These are phyloP conservation scores for Hyaloperonospora brassicae DNA, from an alignment of 352 stramenopile species.

Conservation along the genomic window DNA sequence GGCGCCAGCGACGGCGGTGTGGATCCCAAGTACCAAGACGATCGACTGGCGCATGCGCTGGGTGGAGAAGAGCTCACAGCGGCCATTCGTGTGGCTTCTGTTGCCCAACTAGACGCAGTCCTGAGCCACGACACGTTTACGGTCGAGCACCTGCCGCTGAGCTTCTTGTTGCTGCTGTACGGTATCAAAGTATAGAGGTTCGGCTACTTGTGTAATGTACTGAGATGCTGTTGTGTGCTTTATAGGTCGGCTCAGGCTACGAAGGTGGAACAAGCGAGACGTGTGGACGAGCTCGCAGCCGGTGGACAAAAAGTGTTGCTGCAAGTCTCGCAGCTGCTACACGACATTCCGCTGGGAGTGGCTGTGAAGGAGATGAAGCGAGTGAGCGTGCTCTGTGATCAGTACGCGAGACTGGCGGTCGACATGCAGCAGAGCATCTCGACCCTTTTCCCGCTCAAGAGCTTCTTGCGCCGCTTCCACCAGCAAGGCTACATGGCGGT, in stretches of 20 bases:
- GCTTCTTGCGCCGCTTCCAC: slow-evolving; percentile 56
- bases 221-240: neutral
- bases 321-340: slow-evolving; percentile 50
- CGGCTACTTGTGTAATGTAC: neutral
- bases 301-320: slow-evolving; percentile 23
- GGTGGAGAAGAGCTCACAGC: slow-evolving; percentile 34
- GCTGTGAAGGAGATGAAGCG: slow-evolving; percentile 53
- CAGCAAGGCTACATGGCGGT: slow-evolving; percentile 44
- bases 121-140: slow-evolving; percentile 26
- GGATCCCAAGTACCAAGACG: slow-evolving; percentile 46
- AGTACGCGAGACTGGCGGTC: slow-evolving; percentile 41
- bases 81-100: slow-evolving; percentile 40
- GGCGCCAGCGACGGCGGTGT: slow-evolving; percentile 11
- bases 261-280: slow-evolving; percentile 43
- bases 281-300: slow-evolving; percentile 16
- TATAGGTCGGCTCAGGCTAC: slow-evolving; percentile 38
- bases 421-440: slow-evolving; percentile 51
- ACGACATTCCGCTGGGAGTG: slow-evolving; percentile 36
- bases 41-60: slow-evolving; percentile 35
- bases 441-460: slow-evolving; percentile 60
- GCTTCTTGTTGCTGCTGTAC: slow-evolving; percentile 42
- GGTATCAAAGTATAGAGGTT: slow-evolving; percentile 3
- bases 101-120: slow-evolving; percentile 52
- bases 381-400: slow-evolving; percentile 44
- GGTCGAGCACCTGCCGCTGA: slow-evolving; percentile 42